A percentile compares a stretch with the other conserved stretches of the same genome.
phyloP scores from a whole-genome alignment of 1,139 yeast genomes.

The Zygosaccharomyces pseudobailii region DNA sequence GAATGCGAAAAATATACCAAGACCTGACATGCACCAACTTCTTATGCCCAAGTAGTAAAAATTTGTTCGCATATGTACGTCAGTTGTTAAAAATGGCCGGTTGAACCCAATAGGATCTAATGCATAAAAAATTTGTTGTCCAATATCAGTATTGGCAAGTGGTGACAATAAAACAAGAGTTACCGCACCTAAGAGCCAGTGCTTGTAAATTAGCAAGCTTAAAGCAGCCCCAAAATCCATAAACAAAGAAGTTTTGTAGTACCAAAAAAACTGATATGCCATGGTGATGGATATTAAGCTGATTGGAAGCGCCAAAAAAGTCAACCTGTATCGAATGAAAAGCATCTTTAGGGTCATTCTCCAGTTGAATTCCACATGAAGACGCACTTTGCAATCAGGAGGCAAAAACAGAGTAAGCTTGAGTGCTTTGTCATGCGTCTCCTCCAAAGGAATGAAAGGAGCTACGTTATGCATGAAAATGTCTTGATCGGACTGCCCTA shows the following conservation, averaged over 20 bases:
- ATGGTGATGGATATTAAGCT: conserved; percentile 44
- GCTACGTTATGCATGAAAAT: conserved; percentile 67
- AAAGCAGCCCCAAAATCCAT: conserved; percentile 51
- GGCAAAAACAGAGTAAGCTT: conserved; percentile 26
- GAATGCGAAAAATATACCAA: conserved; percentile 54
- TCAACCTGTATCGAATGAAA: conserved; percentile 59
- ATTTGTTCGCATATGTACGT: conserved; percentile 34
- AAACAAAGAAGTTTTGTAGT: conserved; percentile 40
- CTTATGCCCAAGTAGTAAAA: conserved; percentile 63
- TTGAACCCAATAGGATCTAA: conserved; percentile 56
- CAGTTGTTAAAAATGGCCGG: conserved; percentile 23
- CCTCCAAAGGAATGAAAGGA: conserved; percentile 63
- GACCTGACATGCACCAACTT: conserved; percentile 49
- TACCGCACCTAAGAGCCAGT: conserved; percentile 18
- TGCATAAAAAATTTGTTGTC: conserved; percentile 36
- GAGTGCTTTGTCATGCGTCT: conserved; percentile 18
- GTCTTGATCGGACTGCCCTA: conserved; percentile 37
- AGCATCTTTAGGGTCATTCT: conserved; percentile 42
- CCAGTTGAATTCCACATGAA: conserved; percentile 32
- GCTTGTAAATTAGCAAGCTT: conserved; percentile 30
- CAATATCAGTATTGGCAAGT: conserved; percentile 29
- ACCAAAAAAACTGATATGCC: conserved; percentile 44
- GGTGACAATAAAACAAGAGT: conserved; percentile 40
- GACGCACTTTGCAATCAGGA: conserved; percentile 35
- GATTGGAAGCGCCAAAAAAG: conserved; percentile 55